Base-by-base conservation (phyloP, 139 green algal species). In the Astrephomene gubernaculifera region DNA sequence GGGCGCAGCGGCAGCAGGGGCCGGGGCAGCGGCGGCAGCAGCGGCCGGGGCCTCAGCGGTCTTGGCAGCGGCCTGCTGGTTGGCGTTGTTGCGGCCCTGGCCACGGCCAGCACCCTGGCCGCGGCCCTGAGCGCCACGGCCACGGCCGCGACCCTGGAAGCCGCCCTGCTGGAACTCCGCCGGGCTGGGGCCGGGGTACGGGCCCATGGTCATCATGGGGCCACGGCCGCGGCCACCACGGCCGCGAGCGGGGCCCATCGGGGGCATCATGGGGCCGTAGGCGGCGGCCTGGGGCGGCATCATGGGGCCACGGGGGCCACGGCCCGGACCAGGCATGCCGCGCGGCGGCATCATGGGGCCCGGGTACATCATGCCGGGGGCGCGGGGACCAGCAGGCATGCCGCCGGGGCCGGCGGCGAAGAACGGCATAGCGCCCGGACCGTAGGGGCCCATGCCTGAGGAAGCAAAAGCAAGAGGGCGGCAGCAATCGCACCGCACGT, bases 321-420 rank as follows among this genome's bases (percentile, higher is more conserved):
- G 81, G 52, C 89, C 86, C 31, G 78, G 85, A 61, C 69, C 82
- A 45, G 78, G 76, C 86, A 92, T 88, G 45, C 79, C 82, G 33
- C 71, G 80, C 2, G 87, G 90, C 43, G 87, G 85, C 63, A 78
- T 82, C 65, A 89, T 87, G 45, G 81, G 81, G 39, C 76, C 81
- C 21, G 75, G 75, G 80, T 87, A 87, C 84, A 90, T 89, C 73
- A 88, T 84, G 49, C 68, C 70, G 14, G 81, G 80, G 39, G 84
- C 82, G 35, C 87, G 89, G 10, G 78, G 89, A 53, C 86, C 88
- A 45, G 84, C 87, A 35, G 82, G 87, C 88, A 94, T 93, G 53
- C 80, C 83, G 33, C 84, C 88, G 39, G 81, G 90, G 79, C 87
- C 89, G 53, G 80, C 85, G 10, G 87, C 89, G 87, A 93, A 94